Evolutionary conservation across 148 eudicot species (phyloP).

Genomic region (Limonium bicolor): DNA sequence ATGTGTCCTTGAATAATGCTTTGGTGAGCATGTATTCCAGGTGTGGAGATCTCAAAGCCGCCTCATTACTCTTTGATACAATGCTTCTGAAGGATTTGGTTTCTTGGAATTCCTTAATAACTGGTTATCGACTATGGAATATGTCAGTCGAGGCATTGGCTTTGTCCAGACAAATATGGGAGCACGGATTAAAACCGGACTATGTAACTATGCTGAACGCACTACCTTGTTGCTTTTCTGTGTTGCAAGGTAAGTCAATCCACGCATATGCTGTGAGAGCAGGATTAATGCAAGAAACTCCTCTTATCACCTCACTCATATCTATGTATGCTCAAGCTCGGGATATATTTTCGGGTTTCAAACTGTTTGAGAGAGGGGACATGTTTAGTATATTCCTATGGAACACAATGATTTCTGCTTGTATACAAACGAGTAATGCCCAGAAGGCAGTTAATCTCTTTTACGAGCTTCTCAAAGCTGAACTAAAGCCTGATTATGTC

Average conservation of each 20-base stretch:
- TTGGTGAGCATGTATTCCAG: constrained; percentile 46
- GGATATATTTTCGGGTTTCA: constrained; percentile 19
- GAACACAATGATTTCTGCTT: constrained; percentile 45
- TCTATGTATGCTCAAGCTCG: constrained; percentile 48
- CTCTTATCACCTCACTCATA: constrained; percentile 49
- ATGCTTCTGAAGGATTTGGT: constrained; percentile 26
- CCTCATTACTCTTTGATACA: constrained; percentile 17
- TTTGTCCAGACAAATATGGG: constrained; percentile 25
- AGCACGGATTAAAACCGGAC: constrained; percentile 26
- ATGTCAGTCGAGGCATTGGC: constrained; percentile 12
- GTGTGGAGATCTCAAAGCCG: constrained; percentile 24
- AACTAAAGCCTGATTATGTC: constrained; percentile 28
- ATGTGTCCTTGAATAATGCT: constrained; percentile 35
- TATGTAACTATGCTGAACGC: constrained; percentile 39
- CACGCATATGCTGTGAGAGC: constrained; percentile 34
- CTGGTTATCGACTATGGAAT: constrained; percentile 23
- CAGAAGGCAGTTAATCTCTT: constrained; percentile 20
- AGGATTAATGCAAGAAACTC: constrained; percentile 18
- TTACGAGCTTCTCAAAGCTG: constrained; percentile 17
- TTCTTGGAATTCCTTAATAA: constrained; percentile 60
- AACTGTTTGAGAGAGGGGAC: constrained; percentile 30
- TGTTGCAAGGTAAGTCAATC: constrained; percentile 35
- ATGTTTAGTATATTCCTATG: constrained; percentile 32
- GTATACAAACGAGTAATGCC: constrained; percentile 20
- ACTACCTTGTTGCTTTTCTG: constrained; percentile 22